Base-by-base conservation (phyloP, 345 rosid species). In the Eucalyptus marginata region DNA sequence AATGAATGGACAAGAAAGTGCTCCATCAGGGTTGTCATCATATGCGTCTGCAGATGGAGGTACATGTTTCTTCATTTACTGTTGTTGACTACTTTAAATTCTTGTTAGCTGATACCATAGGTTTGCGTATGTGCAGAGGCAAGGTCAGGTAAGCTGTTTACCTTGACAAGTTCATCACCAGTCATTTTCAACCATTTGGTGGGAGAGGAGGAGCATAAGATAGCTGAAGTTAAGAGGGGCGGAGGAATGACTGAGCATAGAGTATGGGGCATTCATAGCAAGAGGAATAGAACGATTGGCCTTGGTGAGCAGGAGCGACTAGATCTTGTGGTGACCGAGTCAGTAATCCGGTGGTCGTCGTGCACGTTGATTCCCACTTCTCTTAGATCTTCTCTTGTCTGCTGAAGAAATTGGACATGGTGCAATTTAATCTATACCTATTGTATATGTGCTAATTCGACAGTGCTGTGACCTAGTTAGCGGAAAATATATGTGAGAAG, bases 271-370 rank as follows among this genome's bases (percentile, higher is more conserved):
- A 88, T 94, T 68, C 95, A 91, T 76, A 91, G 92, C 88, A 94
- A 92, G 93, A 93, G 95, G 90, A 92, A 95, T 91, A 94, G 87
- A 43, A 94, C 97, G 7, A 94, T 95, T 43, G 94, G 96, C 54
- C 91, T 93, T 13, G 96, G 96, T 3, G 95, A 94, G 88, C 90
- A 86, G 22, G 94, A 94, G 86, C 94, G 90, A 90, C 93, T 94
- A 9, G 94, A 94, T 88, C 89, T 94, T 58, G 68, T 90, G 87
- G 93, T 89, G 79, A 89, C 94, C 1, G 95, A 94, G 90, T 94
- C 95, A 46, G 95, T 95, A 40, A 94, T 95, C 90, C 94, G 97
- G 4, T 94, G 95, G 97, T 94, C 96, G 40, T 95, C 97, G 17
- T 94, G 96, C 91, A 92, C 95, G 2, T 89, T 93, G 88, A 93